Evolutionary conservation across 768 basidiomycete genomes (phyloP).

Genomic region (Daedaleopsis sinensis): DNA sequence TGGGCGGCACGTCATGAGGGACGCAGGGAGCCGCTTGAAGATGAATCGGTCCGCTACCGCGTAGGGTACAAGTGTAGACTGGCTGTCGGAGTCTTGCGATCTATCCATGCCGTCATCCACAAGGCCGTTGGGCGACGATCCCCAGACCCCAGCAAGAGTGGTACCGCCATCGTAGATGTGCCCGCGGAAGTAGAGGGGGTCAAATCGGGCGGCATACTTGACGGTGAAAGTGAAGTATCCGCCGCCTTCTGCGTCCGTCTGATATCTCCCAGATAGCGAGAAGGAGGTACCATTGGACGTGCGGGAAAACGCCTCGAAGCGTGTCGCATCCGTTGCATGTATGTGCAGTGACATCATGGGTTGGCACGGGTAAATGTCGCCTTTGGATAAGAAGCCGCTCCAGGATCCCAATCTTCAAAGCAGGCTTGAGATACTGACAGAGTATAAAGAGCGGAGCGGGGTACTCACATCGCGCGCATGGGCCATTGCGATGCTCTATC

Average conservation of each 20-base stretch:
- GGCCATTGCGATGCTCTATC: conserved; percentile 1
- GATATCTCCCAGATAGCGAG: conserved; percentile 20
- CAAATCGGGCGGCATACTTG: conserved; percentile 3
- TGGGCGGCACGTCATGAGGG: conserved; percentile 28
- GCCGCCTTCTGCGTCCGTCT: conserved; percentile 12
- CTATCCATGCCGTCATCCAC: not conserved
- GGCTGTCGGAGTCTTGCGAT: not conserved
- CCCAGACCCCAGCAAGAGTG: conserved; percentile 1
- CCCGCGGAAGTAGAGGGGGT: conserved; percentile 13
- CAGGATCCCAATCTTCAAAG: conserved; percentile 12
- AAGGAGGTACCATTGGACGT: conserved; percentile 16
- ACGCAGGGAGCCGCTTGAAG: conserved; percentile 28
- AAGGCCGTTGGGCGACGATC: not conserved
- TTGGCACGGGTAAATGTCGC: conserved; percentile 13
- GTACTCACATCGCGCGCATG: conserved; percentile 15
- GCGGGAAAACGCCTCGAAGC: conserved; percentile 11
- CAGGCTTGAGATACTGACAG: not conserved
- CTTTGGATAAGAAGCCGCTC: conserved; percentile 20
- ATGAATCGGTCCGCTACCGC: conserved; percentile 19
- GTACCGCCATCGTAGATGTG: conserved; percentile 10
- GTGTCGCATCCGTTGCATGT: conserved; percentile 10
- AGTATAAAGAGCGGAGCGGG: not conserved
- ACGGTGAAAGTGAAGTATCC: conserved; percentile 20
- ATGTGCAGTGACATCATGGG: conserved; percentile 16
- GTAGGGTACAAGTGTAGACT: not conserved